Percentiles rank a stretch among this genome's conserved stretches.
phyloP scores from a whole-genome alignment of 352 stramenopile genomes.

The Pythium guiyangense region DNA sequence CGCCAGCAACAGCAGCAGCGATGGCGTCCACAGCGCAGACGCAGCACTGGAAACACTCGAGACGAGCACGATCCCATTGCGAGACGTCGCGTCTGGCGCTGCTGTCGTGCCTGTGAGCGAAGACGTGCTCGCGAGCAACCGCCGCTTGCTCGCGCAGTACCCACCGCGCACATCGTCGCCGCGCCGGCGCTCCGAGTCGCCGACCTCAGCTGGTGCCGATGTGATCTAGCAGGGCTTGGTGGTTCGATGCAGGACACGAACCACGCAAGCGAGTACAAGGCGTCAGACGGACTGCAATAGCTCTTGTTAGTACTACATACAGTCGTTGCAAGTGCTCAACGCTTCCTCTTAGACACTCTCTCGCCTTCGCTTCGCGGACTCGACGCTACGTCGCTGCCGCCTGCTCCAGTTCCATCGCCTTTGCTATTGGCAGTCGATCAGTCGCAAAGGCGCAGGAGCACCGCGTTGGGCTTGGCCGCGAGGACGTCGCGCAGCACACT shows the following conservation, averaged over 20 bases:
- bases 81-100: slow-evolving; percentile 8
- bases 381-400: too few species aligned
- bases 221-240: too few species aligned
- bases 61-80: background rate
- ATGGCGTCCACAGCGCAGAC: background rate
- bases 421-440: too few species aligned
- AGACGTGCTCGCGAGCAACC: slow-evolving; percentile 23
- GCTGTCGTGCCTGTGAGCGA: slow-evolving; percentile 4
- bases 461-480: slow-evolving; percentile 33
- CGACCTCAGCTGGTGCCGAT: background rate
- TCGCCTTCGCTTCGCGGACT: too few species aligned
- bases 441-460: slow-evolving; percentile 10
- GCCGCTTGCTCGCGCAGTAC: slow-evolving; percentile 21
- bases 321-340: too few species aligned
- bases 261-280: too few species aligned
- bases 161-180: slow-evolving; percentile 5
- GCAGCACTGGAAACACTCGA: background rate
- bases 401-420: too few species aligned
- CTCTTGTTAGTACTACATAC: too few species aligned
- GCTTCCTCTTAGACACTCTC: too few species aligned
- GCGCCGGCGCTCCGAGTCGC: background rate
- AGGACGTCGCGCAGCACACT: slow-evolving; percentile 33
- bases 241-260: too few species aligned
- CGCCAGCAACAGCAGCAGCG: background rate
- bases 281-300: too few species aligned